These are phyloP conservation scores for Skeletonema marinoi DNA, from an alignment of 108 stramenopile genomes.

Conservation along the genomic window DNA sequence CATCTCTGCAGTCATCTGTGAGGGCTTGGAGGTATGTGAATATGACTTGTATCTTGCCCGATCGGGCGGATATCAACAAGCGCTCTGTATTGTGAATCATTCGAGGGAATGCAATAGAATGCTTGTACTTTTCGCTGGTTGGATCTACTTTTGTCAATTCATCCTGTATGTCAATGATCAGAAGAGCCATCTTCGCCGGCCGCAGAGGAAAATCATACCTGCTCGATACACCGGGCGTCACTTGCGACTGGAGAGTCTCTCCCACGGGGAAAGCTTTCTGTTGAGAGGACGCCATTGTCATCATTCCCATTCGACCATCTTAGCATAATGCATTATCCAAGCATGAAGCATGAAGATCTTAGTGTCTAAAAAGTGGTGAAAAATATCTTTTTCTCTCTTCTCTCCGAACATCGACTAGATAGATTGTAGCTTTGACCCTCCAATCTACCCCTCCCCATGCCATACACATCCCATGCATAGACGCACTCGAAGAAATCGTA, in stretches of 20 bases:
- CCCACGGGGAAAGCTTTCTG: not conserved
- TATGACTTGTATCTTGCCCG: conserved; percentile 58
- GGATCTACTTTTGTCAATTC: conserved; percentile 46
- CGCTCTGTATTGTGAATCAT: conserved; percentile 56
- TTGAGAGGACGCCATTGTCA: not conserved
- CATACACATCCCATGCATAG: no score
- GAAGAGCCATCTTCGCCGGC: conserved; percentile 50
- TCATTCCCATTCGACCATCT: not conserved
- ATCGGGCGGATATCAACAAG: conserved; percentile 48
- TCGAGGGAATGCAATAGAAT: conserved; percentile 45
- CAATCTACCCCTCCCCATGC: no score
- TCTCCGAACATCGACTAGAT: no score
- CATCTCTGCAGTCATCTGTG: conserved; percentile 68
- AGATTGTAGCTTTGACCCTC: no score
- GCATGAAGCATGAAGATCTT: no score
- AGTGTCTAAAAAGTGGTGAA: no score
- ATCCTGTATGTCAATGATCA: conserved; percentile 75
- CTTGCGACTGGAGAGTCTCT: conserved; percentile 26
- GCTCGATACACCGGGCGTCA: conserved; percentile 51
- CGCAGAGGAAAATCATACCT: conserved; percentile 60
- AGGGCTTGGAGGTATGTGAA: conserved; percentile 70
- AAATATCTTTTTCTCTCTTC: no score
- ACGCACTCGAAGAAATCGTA: no score
- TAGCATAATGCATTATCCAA: no score
- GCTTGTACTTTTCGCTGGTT: conserved; percentile 44